Conservation (phyloP, 441 rosid species). For the Pelargonium australe region DNA sequence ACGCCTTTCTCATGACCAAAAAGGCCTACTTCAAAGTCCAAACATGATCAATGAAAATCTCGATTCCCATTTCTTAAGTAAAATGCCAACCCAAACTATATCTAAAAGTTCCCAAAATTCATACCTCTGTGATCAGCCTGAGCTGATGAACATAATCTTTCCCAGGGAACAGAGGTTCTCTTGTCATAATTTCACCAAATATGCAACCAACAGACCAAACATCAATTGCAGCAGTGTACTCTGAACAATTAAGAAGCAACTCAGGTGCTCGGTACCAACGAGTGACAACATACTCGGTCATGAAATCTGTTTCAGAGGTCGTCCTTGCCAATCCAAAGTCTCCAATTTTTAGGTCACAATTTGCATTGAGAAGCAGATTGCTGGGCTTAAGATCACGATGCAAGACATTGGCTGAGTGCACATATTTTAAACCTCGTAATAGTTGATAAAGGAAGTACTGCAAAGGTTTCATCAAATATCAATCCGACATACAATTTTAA, state of each 20-base stretch:
- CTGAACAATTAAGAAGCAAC: slow-evolving; percentile 85
- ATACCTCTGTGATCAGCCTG: slow-evolving; percentile 87
- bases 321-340: slow-evolving; percentile 96
- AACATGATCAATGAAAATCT: no score
- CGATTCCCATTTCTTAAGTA: no score
- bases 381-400: slow-evolving; percentile 93
- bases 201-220: slow-evolving; percentile 98
- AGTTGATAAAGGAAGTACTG: slow-evolving; percentile 91
- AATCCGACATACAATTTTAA: slow-evolving; percentile 19
- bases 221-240: slow-evolving; percentile 93
- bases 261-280: slow-evolving; percentile 98
- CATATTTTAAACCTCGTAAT: slow-evolving; percentile 83
- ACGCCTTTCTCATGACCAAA: no score
- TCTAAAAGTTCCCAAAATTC: slow-evolving; percentile 16
- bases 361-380: slow-evolving; percentile 79
- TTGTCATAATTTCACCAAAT: slow-evolving; percentile 75
- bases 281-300: slow-evolving; percentile 95
- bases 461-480: slow-evolving; percentile 22
- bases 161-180: slow-evolving; percentile 83
- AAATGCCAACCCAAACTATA: no score
- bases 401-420: slow-evolving; percentile 83
- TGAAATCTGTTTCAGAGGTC: slow-evolving; percentile 92
- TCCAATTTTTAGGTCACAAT: slow-evolving; percentile 89
- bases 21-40: no score
- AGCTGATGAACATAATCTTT: slow-evolving; percentile 94